Evolutionary conservation across 345 rosid genomes (phyloP).

Genomic region (Salix viminalis): DNA sequence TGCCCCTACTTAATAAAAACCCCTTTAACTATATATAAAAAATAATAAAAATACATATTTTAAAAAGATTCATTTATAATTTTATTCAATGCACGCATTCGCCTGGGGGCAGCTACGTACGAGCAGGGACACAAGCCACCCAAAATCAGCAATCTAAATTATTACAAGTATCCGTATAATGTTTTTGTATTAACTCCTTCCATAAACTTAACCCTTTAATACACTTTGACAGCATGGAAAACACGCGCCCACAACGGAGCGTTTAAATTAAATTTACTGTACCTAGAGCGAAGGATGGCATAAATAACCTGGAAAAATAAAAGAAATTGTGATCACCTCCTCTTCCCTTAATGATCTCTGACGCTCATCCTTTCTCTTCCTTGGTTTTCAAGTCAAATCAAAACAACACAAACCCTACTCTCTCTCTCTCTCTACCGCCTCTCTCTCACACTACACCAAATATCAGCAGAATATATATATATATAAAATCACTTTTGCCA

Average conservation of each 20-base stretch:
- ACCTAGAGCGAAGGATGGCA: neutral
- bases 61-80: no score
- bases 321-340: neutral
- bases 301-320: neutral
- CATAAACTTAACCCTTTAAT: neutral
- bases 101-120: rapidly evolving
- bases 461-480: neutral
- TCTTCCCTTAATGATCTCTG: neutral
- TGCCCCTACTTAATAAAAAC: no score
- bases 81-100: no score
- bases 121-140: no score
- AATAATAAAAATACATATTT: no score
- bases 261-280: neutral
- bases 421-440: neutral
- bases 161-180: no score
- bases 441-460: neutral
- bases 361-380: neutral
- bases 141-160: no score
- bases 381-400: conserved; percentile 14
- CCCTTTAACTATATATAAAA: no score
- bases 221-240: neutral
- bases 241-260: conserved; percentile 1
- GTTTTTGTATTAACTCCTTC: no score
- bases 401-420: conserved; percentile 4
- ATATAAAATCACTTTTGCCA: neutral